Evolutionary conservation across 2,329 filamentous ascomycete species (phyloP), one percentile per base, ranked within the genome.

Genomic region (Chaetomiaceae sp.): DNA sequence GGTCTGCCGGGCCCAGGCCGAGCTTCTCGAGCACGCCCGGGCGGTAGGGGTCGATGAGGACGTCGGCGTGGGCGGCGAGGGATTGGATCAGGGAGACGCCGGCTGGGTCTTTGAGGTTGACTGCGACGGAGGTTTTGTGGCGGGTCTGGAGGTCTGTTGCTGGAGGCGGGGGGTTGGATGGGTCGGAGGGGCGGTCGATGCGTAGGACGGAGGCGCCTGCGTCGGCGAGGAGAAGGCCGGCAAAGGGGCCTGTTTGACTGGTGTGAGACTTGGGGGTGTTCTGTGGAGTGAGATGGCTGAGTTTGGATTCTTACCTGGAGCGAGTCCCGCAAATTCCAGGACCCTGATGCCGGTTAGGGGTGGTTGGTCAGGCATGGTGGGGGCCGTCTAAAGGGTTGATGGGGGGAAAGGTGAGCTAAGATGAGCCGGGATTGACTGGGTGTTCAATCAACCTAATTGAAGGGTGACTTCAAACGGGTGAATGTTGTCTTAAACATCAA

Each of bases 41-140:
- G 0, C 92, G 87, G 73, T 90, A 97, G 0, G 93, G 92, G 67
- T 97, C 93, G 66, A 97, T 93, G 23, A 97, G 68, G 31, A 96
- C 75, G 68, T 97, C 92, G 50, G 82, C 76, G 14, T 72, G 65
- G 14, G 72, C 68, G 31, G 86, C 70, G 1, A 96, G 75, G 3
- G 76, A 72, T 54, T 82, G 83, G 47, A 96, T 68, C 6, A 96
- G 73, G 1, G 75, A 74, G 12, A 83, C 65, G 6, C 88, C 90
- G 1, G 68, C 60, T 0, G 78, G 59, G 0, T 79, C 77, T 64
- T 93, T 95, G 46, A 96, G 78, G 70, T 96, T 81, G 3, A 96
- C 76, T 34, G 83, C 78, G 55, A 96, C 82, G 25, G 87, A 93
- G 50, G 82, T 72, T 67, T 97, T 97, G 73, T 80, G 85, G 12